A percentile compares a stretch with the other conserved stretches of the same genome.
Conservation (phyloP, 176 grass and related monocot genomes). For the Thinopyrum elongatum region DNA sequence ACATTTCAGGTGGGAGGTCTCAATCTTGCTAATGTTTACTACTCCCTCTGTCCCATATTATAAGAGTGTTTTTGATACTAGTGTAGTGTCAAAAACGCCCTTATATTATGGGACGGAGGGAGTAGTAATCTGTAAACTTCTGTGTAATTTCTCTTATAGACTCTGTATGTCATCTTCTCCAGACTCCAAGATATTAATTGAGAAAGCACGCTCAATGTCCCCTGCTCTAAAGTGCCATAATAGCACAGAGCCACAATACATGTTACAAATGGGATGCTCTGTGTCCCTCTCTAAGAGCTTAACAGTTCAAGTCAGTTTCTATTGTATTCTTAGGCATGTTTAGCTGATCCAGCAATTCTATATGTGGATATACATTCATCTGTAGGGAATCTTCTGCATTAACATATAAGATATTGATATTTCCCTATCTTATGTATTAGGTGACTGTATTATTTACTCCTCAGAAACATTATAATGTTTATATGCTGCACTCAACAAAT, state of each 20-base stretch:
- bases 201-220: constrained; percentile 64
- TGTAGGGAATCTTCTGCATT: not conserved
- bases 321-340: not conserved
- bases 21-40: not conserved
- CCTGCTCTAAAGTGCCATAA: constrained; percentile 53
- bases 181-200: constrained; percentile 66
- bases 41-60: no score
- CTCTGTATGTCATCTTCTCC: constrained; percentile 20
- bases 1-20: constrained; percentile 47
- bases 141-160: not conserved
- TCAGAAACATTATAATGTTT: not conserved
- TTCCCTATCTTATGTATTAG: not conserved
- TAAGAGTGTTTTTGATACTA: no score
- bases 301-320: not conserved
- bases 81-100: no score
- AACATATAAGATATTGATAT: not conserved
- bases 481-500: not conserved
- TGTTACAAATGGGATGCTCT: constrained; percentile 69
- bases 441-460: not conserved
- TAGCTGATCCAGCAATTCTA: not conserved
- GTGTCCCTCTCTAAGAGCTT: constrained; percentile 4
- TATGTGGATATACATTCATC: not conserved
- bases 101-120: no score
- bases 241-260: constrained; percentile 58
- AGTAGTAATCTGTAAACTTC: not conserved